phyloP scores from a whole-genome alignment of 345 rosid species.

The Boechera retrofracta region DNA sequence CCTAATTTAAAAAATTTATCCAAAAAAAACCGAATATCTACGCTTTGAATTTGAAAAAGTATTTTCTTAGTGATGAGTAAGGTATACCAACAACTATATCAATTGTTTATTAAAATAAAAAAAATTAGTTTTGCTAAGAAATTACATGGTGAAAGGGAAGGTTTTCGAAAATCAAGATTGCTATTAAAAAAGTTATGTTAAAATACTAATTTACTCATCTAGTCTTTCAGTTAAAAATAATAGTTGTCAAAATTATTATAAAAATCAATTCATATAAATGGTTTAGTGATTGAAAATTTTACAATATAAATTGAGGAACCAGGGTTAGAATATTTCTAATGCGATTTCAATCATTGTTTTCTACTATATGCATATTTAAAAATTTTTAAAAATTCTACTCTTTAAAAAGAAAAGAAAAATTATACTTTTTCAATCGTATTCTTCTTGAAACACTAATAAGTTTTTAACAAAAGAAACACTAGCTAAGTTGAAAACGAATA shows the following conservation, averaged over 20 bases:
- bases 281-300: not conserved
- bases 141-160: not conserved
- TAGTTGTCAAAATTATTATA: too few relatives aligned
- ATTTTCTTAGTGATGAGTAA: constrained; percentile 1
- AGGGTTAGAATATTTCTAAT: not conserved
- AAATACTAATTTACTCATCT: not conserved
- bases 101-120: not conserved
- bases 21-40: not conserved
- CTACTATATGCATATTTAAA: not conserved
- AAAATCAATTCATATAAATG: not conserved
- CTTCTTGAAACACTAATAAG: not conserved
- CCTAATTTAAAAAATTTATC: not conserved
- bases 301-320: not conserved
- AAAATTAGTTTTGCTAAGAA: not conserved
- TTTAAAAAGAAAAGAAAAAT: too few relatives aligned
- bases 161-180: not conserved
- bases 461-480: not conserved
- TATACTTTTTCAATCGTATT: too few relatives aligned
- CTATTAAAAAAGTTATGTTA: not conserved
- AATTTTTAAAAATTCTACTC: too few relatives aligned
- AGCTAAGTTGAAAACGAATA: not conserved
- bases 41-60: not conserved
- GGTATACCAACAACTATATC: constrained; percentile 6
- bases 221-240: not conserved
- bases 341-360: not conserved